Base-by-base conservation (phyloP, 2,329 filamentous ascomycete species). In the Aureobasidium sp. region DNA sequence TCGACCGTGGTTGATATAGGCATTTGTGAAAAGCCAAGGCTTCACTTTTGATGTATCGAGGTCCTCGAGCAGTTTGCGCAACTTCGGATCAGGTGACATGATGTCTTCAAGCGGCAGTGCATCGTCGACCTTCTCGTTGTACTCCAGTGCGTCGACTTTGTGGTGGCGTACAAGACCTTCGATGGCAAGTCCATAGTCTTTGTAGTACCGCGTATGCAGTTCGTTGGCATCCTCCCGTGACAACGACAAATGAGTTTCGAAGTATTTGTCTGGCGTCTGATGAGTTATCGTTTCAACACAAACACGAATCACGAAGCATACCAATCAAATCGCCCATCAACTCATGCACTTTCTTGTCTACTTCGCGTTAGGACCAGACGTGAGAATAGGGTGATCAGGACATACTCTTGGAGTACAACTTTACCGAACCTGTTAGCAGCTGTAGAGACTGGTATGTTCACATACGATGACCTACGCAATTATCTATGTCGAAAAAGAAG, bases 21-120 rank as follows among this genome's bases (percentile, higher is more conserved):
- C 94, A 71, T 99, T 99, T 1, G 95, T 99, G 70, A 99, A 88
- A 1, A 99, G 84, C 94, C 95, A 99, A 34, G 92, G 79, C 66
- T 86, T 91, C 66, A 97, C 89, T 73, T 95, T 95, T 70, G 79
- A 84, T 63, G 76, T 87, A 75, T 99, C 92, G 60, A 99, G 86
- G 67, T 92, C 89, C 73, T 88, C 80, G 6, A 99, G 84, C 50
- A 99, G 76, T 70, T 83, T 80, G 55, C 90, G 87, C 46, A 97
- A 80, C 69, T 86, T 80, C 0, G 86, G 82, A 69, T 95, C 85
- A 0, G 91, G 90, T 71, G 87, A 87, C 72, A 99, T 88, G 71
- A 97, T 84, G 20, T 83, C 80, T 70, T 97, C 90, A 3, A 99
- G 82, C 0, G 94, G 92, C 26, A 99, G 78, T 2, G 94, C 94